Base-by-base conservation (phyloP, 148 eudicot species). In the Talinum fruticosum region DNA sequence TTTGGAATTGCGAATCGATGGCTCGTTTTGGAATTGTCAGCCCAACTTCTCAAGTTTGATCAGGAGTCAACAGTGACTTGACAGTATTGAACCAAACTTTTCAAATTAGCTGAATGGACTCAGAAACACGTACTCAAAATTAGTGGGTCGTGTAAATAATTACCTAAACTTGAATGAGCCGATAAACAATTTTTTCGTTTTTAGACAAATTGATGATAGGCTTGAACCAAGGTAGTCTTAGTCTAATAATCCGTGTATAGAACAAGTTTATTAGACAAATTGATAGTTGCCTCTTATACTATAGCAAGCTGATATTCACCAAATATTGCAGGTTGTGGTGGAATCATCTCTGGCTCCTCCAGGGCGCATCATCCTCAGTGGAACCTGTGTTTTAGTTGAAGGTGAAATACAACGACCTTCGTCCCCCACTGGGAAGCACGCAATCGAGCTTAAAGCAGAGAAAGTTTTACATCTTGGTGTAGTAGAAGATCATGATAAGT, bases 371-470 rank as follows among this genome's bases (percentile, higher is more conserved):
- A 83, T 91, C 90, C 89, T 84, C 13, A 85, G 87, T 10, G 99
- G 97, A 73, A 90, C 93, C 12, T 92, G 97, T 73, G 79, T 95
- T 61, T 80, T 95, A 49, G 93, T 79, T 13, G 96, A 92, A 87
- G 99, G 99, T 62, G 65, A 83, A 66, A 66, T 92, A 76, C 93
- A 92, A 78, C 83, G 81, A 78, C 89, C 94, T 65, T 82, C 89
- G 16, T 14, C 83, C 32, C 79, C 78, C n/a, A n/a, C n/a, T 44
- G 94, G 91, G 19, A 92, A 89, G 74, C 85, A 90, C 51, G 80
- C 72, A 13, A 84, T 95, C 44, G 96, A 95, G 87, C 88, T 95
- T 33, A 92, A 92, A 84, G 93, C 88, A 2, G 94, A 89, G 67
- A 87, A 84, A 76, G 73, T 92, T 29, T 76, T 92, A 54, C 99